Conservation (phyloP, 176 grass and related monocot genomes). For the Triticum turgidum region DNA sequence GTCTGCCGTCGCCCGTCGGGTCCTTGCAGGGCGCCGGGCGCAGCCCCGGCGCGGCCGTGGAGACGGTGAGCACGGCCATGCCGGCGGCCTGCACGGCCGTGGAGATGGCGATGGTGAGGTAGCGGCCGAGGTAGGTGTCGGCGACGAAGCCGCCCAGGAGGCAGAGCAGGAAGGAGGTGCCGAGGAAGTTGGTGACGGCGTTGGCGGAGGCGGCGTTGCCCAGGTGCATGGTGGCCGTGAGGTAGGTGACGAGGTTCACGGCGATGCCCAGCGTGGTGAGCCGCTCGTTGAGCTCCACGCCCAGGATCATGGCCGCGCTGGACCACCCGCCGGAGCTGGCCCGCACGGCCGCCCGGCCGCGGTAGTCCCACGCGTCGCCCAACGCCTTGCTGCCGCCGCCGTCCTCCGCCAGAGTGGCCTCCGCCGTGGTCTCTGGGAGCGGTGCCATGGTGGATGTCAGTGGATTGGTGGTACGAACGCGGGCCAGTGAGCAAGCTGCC, state of each 20-base stretch:
- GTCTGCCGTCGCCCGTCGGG: background rate
- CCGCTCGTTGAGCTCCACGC: constrained; percentile 72
- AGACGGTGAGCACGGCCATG: constrained; percentile 54
- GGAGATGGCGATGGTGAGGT: constrained; percentile 87
- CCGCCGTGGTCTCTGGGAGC: background rate
- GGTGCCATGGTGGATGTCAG: background rate
- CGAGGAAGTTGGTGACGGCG: constrained; percentile 81
- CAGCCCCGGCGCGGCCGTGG: constrained; percentile 52
- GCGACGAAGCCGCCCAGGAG: constrained; percentile 82
- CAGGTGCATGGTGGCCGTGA: constrained; percentile 76
- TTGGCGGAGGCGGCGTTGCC: constrained; percentile 68
- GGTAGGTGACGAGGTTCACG: constrained; percentile 75
- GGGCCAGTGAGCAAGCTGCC: too few relatives aligned
- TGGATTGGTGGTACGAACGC: too few relatives aligned
- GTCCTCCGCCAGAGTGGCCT: background rate
- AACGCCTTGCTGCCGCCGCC: background rate
- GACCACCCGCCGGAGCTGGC: constrained; percentile 37
- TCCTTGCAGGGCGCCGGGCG: constrained; percentile 42
- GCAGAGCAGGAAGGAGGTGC: constrained; percentile 89
- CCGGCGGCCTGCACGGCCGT: constrained; percentile 65
- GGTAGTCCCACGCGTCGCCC: constrained; percentile 44
- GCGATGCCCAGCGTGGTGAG: constrained; percentile 76
- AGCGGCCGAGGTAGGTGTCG: constrained; percentile 80
- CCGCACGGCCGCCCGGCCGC: constrained; percentile 34
- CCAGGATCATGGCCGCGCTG: constrained; percentile 51